A percentile compares a stretch with the other conserved stretches of the same genome.
Conservation (phyloP, 345 rosid species). For the Eucalyptus virginea region DNA sequence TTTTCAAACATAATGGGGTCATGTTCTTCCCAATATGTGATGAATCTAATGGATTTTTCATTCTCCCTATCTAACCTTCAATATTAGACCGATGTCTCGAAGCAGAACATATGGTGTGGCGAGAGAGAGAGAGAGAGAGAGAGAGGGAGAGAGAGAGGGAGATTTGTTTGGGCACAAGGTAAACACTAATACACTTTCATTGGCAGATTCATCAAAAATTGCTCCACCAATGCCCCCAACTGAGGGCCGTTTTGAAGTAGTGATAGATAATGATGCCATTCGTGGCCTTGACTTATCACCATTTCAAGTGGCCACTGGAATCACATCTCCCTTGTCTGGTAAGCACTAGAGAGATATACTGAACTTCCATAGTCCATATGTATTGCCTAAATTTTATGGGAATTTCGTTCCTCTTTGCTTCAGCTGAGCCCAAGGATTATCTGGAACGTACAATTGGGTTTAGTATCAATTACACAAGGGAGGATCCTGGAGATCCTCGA, state of each 20-base stretch:
- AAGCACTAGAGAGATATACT: neutral
- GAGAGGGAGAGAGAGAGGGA: neutral
- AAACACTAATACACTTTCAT: neutral
- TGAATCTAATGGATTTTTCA: neutral
- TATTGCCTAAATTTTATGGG: neutral
- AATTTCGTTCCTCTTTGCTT: neutral
- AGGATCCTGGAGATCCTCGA: conserved; percentile 53
- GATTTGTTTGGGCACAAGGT: neutral
- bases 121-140: neutral
- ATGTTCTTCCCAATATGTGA: neutral
- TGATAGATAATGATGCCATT: conserved; percentile 42
- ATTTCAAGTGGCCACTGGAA: conserved; percentile 52
- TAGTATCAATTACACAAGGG: conserved; percentile 55
- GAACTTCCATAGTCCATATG: neutral
- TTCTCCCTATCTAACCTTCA: neutral
- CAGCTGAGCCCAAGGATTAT: conserved; percentile 50
- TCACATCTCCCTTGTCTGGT: conserved; percentile 52
- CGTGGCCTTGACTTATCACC: conserved; percentile 60
- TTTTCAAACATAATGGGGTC: neutral
- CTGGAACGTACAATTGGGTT: conserved; percentile 67
- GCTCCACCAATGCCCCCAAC: conserved; percentile 74
- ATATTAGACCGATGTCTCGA: neutral
- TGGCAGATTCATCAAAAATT: conserved; percentile 35
- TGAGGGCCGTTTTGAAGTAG: conserved; percentile 58
- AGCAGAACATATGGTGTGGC: neutral